Percentiles rank a stretch among this genome's conserved stretches.
These are phyloP conservation scores for Olyra latifolia DNA, from an alignment of 176 grass and related monocot species.

Conservation along the genomic window DNA sequence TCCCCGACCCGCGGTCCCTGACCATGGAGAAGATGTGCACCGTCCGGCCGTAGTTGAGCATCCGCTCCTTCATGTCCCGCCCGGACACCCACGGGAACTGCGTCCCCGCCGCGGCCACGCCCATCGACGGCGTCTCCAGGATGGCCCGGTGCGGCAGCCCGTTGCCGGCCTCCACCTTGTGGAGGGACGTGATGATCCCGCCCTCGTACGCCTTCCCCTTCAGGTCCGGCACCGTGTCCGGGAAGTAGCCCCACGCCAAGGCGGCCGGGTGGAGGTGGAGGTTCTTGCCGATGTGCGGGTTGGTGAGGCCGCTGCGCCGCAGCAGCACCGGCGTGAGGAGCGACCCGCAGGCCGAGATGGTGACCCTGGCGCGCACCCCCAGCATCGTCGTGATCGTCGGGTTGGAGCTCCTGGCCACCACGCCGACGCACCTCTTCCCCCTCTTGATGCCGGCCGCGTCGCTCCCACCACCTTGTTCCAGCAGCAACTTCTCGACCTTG, in stretches of 20 bases:
- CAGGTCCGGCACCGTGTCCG: slow-evolving; percentile 54
- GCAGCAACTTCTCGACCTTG: slow-evolving; percentile 78
- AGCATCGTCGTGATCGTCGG: slow-evolving; percentile 44
- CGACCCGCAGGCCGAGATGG: slow-evolving; percentile 62
- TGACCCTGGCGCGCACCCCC: slow-evolving; percentile 66
- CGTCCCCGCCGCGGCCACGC: slow-evolving; percentile 39
- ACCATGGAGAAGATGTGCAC: slow-evolving; percentile 68
- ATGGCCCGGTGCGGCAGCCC: slow-evolving; percentile 35
- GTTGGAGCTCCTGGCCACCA: slow-evolving; percentile 56
- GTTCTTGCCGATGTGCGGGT: slow-evolving; percentile 85
- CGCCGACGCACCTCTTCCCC: slow-evolving; percentile 56
- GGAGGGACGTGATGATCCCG: slow-evolving; percentile 88
- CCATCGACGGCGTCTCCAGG: slow-evolving; percentile 65
- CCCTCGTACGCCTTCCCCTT: slow-evolving; percentile 71
- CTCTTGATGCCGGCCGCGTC: not conserved
- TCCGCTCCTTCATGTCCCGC: slow-evolving; percentile 70
- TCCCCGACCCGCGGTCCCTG: slow-evolving; percentile 65
- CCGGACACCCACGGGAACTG: slow-evolving; percentile 81
- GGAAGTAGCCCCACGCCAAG: slow-evolving; percentile 90
- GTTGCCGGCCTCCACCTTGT: slow-evolving; percentile 57
- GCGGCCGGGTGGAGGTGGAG: slow-evolving; percentile 75
- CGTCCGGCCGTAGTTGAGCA: slow-evolving; percentile 65
- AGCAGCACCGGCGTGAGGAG: slow-evolving; percentile 80
- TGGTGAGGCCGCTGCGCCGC: slow-evolving; percentile 58
- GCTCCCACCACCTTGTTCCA: too few species aligned